Conservation (phyloP, 306 rosid species). For the Canavalia gladiata region DNA sequence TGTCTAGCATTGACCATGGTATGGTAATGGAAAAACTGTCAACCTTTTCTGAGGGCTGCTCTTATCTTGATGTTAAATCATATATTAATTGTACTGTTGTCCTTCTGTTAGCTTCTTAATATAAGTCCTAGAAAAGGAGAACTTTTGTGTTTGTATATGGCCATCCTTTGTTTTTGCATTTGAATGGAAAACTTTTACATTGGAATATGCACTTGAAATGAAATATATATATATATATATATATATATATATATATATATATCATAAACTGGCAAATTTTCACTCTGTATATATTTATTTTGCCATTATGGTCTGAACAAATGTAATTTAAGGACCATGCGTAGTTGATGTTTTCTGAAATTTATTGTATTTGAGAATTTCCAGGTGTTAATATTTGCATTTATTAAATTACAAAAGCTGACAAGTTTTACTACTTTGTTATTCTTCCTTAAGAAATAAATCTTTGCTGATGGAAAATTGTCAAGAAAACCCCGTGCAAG, state of each 20-base stretch:
- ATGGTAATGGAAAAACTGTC: conserved; percentile 47
- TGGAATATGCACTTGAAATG: conserved; percentile 13
- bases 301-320: not conserved
- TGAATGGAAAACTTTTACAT: not conserved
- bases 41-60: conserved; percentile 28
- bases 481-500: conserved; percentile 9
- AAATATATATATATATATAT: not conserved
- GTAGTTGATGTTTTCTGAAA: not conserved
- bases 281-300: not conserved
- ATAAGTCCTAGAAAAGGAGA: not conserved
- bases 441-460: not conserved
- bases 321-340: not conserved
- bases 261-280: conserved; percentile 5
- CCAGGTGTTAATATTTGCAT: not conserved
- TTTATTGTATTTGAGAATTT: not conserved
- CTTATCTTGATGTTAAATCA: not conserved
- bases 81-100: not conserved
- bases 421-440: not conserved
- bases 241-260: not conserved
- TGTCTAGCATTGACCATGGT: conserved; percentile 87
- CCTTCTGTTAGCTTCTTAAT: not conserved
- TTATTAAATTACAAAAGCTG: conserved; percentile 8
- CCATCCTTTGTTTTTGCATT: not conserved
- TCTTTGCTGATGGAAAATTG: conserved; percentile 14
- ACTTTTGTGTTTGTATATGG: not conserved